Evolutionary conservation across 2,329 filamentous ascomycete species (phyloP), one percentile per base, ranked within the genome.

Genomic region (Phialophora tarda): DNA sequence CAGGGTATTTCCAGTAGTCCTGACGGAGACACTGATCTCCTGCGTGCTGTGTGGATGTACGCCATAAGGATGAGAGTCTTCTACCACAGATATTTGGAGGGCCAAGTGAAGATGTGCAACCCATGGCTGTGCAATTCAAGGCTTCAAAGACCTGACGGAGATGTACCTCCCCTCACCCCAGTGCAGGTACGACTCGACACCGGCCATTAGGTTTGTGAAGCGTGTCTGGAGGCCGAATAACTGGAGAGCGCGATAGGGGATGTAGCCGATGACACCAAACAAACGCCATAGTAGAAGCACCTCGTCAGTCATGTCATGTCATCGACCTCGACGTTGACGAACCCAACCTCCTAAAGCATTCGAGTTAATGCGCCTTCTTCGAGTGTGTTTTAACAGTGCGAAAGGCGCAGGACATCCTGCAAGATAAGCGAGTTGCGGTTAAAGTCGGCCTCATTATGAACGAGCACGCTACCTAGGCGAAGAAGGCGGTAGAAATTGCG

Each of bases 371-470:
- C 28, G 6, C 55, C 55, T 60, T 64, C 44, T 12, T 47, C 62
- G 6, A 59, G 48, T 12, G 56, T 64, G 38, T 59, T 64, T 48
- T 63, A 38, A 26, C 61, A 63, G 53, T 63, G 61, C 32, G 53
- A 63, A 24, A 64, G 54, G 17, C 56, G 56, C 10, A 58, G 62
- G 3, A 64, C 44, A 54, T 54, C 51, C 5, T 32, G 74, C 67
- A 44, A 77, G 59, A 23, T 75, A 65, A 11, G 51, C 59, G 78
- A 65, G 30, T 74, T 68, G 47, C 73, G 64, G 21, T 72, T 72
- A 62, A 84, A 79, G 62, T 84, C 81, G 68, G 83, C 83, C 69
- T 86, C 83, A 71, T 81, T 78, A 54, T 83, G 71, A 1, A 77
- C 80, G 7, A 85, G 56, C 1, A 75, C 75, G 1, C 83, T 83